phyloP scores from a whole-genome alignment of 2,329 filamentous ascomycete genomes.

The Alternaria hordeiaustralica region DNA sequence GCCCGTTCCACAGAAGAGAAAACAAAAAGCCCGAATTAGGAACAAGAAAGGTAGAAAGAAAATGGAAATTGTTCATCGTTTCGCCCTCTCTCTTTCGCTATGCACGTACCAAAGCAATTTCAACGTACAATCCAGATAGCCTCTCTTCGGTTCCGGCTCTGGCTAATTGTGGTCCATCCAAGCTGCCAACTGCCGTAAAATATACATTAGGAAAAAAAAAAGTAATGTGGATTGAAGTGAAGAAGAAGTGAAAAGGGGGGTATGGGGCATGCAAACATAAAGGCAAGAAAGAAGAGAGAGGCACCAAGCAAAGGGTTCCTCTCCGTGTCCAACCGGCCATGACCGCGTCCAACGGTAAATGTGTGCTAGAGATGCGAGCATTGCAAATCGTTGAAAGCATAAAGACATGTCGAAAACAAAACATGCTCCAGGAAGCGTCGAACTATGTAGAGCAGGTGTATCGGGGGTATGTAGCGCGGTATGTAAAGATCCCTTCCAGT shows the following conservation, averaged over 20 bases:
- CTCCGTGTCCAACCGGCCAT: constrained; percentile 10
- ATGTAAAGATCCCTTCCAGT: constrained; percentile 34
- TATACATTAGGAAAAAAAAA: constrained; percentile 19
- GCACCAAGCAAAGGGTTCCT: constrained; percentile 3
- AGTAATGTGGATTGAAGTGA: not conserved
- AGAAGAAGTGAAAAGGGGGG: constrained; percentile 1
- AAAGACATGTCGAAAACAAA: constrained; percentile 29
- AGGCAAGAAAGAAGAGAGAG: constrained; percentile 5
- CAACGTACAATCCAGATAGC: not conserved
- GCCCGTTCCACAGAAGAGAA: not conserved
- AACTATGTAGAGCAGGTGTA: constrained; percentile 14
- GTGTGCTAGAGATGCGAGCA: constrained; percentile 21
- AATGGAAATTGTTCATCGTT: not conserved
- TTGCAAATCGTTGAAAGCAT: constrained; percentile 33
- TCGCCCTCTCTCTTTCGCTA: not conserved
- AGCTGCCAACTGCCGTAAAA: constrained; percentile 9
- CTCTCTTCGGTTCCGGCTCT: not conserved
- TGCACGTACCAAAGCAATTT: constrained; percentile 1
- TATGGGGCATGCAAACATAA: constrained; percentile 18
- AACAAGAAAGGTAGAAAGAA: constrained; percentile 3
- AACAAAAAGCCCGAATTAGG: not conserved
- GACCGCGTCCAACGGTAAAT: constrained; percentile 11
- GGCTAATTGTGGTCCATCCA: not conserved
- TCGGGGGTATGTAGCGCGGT: constrained; percentile 35
- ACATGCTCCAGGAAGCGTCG: constrained; percentile 4